These are phyloP conservation scores for Fusarium globosum DNA, from an alignment of 2,329 filamentous ascomycete species.

Conservation along the genomic window DNA sequence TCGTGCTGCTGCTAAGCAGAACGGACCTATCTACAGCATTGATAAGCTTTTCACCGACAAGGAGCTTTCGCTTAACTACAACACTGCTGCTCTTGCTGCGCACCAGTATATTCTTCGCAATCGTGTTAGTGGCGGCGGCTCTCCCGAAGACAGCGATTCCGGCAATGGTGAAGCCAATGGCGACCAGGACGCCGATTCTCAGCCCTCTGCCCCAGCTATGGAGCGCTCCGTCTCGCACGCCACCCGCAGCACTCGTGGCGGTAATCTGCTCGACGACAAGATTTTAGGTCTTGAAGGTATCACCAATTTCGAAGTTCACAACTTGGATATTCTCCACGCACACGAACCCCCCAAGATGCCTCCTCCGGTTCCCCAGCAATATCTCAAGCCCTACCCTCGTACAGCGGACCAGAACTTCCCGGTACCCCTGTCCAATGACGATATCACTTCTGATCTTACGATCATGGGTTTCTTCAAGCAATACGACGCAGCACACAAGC, in stretches of 20 bases:
- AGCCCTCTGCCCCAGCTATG: constrained; percentile 65
- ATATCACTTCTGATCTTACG: constrained; percentile 65
- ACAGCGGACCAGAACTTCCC: constrained; percentile 68
- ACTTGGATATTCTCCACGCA: constrained; percentile 66
- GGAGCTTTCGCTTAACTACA: constrained; percentile 74
- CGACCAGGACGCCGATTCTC: constrained; percentile 60
- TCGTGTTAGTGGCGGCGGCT: constrained; percentile 62
- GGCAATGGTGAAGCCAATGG: constrained; percentile 64
- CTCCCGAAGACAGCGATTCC: constrained; percentile 64
- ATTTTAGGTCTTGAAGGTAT: constrained; percentile 70
- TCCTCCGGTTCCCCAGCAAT: constrained; percentile 66
- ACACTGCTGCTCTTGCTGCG: constrained; percentile 69
- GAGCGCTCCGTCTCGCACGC: constrained; percentile 73
- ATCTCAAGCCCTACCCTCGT: constrained; percentile 67
- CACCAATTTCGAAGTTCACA: constrained; percentile 67
- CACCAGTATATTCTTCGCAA: constrained; percentile 71
- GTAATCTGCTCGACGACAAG: constrained; percentile 67
- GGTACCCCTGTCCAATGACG: constrained; percentile 60
- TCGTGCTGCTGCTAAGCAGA: constrained; percentile 63
- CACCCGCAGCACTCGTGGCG: constrained; percentile 69
- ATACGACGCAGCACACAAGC: constrained; percentile 64
- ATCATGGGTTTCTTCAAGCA: constrained; percentile 69
- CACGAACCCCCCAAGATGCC: constrained; percentile 69
- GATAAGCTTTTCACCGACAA: constrained; percentile 79
- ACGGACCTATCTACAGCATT: constrained; percentile 71